Conservation (phyloP, 108 stramenopile genomes). For the Halocafeteria seosinensis region DNA sequence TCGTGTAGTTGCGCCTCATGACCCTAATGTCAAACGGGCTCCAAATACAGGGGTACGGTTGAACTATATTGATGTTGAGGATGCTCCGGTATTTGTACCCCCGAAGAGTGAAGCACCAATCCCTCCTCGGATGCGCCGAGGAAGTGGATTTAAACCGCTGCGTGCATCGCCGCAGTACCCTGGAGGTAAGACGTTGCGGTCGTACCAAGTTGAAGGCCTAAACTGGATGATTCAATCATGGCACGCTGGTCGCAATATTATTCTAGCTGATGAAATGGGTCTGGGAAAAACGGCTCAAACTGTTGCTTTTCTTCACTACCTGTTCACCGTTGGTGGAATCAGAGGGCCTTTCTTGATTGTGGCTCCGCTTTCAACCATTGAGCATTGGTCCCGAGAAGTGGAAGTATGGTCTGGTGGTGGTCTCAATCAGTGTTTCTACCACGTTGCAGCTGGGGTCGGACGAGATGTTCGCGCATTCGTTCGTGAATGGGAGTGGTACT, state of each 20-base stretch:
- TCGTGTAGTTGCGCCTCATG: no score
- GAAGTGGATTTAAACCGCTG: no score
- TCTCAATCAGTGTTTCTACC: slow-evolving; percentile 73
- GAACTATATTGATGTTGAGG: no score
- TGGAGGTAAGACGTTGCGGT: slow-evolving; percentile 35
- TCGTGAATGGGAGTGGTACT: slow-evolving; percentile 32
- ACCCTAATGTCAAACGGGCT: no score
- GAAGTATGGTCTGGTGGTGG: slow-evolving; percentile 71
- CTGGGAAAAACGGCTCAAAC: slow-evolving; percentile 42
- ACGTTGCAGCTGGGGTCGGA: slow-evolving; percentile 66
- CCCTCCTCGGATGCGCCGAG: no score
- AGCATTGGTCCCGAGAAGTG: slow-evolving; percentile 77
- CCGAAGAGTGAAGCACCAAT: no score
- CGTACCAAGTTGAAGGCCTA: slow-evolving; percentile 83
- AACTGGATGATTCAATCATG: slow-evolving; percentile 62
- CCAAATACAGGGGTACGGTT: no score
- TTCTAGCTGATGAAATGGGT: slow-evolving; percentile 92
- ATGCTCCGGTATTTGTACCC: no score
- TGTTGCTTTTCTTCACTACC: slow-evolving; percentile 17
- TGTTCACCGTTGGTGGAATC: slow-evolving; percentile 34
- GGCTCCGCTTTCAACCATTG: slow-evolving; percentile 67
- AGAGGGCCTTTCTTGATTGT: slow-evolving; percentile 66
- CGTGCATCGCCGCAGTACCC: no score
- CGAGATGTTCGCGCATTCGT: slow-evolving; percentile 26
- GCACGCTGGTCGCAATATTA: slow-evolving; percentile 50